phyloP scores from a whole-genome alignment of 2,329 filamentous ascomycete genomes.

The Alternaria novae-zelandiae region DNA sequence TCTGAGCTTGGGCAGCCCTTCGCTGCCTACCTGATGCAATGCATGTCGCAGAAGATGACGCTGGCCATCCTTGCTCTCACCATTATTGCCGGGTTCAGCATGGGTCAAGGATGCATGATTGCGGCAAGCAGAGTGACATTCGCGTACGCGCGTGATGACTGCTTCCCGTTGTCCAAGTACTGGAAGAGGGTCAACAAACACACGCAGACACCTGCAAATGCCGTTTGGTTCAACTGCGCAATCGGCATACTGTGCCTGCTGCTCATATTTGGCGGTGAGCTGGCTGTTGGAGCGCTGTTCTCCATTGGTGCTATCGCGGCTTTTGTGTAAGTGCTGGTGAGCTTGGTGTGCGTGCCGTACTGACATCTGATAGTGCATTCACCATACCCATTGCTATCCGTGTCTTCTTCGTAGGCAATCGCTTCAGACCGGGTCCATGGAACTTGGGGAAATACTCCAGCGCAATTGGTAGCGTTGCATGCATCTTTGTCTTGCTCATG shows the following conservation, averaged over 20 bases:
- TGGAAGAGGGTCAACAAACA: constrained; percentile 66
- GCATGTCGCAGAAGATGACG: constrained; percentile 65
- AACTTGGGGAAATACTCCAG: constrained; percentile 67
- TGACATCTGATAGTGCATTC: constrained; percentile 49
- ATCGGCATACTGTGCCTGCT: constrained; percentile 67
- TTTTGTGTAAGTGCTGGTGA: constrained; percentile 57
- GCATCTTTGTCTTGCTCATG: constrained; percentile 68
- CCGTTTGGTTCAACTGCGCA: constrained; percentile 69
- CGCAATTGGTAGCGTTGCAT: constrained; percentile 63
- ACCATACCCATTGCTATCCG: constrained; percentile 65
- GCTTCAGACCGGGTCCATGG: constrained; percentile 73
- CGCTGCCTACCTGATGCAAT: constrained; percentile 72
- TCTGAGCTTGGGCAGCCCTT: constrained; percentile 73
- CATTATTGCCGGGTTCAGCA: constrained; percentile 72
- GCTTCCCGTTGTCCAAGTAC: constrained; percentile 66
- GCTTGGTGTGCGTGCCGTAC: background rate
- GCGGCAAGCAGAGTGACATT: constrained; percentile 71
- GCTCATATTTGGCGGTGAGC: constrained; percentile 68
- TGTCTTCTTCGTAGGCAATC: constrained; percentile 65
- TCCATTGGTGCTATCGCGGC: constrained; percentile 72
- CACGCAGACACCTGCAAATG: constrained; percentile 72
- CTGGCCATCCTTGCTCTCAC: constrained; percentile 69
- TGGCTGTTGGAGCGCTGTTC: constrained; percentile 72
- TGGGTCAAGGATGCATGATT: constrained; percentile 77
- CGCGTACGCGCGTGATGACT: constrained; percentile 75